Conservation (phyloP, 805 yeast species). For the Suhomyces kilbournensis region DNA sequence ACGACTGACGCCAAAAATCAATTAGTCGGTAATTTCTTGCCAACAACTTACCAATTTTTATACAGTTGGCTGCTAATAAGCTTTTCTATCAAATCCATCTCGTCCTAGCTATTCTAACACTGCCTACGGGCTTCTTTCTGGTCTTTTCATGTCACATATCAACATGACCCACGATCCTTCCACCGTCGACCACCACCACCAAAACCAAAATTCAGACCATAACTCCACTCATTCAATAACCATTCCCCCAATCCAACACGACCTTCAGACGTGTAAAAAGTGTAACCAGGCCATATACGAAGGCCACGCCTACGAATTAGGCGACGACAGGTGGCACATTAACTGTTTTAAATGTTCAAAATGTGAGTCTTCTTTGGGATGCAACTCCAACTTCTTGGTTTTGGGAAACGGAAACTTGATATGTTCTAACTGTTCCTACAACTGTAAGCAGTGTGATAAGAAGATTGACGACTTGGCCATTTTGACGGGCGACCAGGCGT, state of each 20-base stretch:
- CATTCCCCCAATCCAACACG: conserved; percentile 5
- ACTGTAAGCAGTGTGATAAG: conserved; percentile 78
- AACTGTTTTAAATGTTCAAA: conserved; percentile 88
- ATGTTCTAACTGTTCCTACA: conserved; percentile 89
- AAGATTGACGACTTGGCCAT: conserved; percentile 93
- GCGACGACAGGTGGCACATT: conserved; percentile 95
- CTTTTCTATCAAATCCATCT: background rate
- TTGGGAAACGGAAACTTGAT: conserved; percentile 90
- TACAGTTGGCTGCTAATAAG: background rate
- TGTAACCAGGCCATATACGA: conserved; percentile 58
- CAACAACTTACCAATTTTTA: background rate
- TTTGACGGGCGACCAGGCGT: conserved; percentile 91
- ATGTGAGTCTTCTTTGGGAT: conserved; percentile 74
- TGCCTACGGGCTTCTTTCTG: background rate
- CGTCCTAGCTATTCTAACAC: background rate
- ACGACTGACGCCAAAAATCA: background rate
- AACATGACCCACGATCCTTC: conserved; percentile 3
- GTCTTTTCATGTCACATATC: background rate
- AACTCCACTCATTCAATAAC: conserved; percentile 3
- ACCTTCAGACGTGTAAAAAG: conserved; percentile 36
- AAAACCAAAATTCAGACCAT: background rate
- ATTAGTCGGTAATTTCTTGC: background rate
- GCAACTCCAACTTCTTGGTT: conserved; percentile 85
- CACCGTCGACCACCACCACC: background rate
- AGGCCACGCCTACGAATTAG: conserved; percentile 93